Base-by-base conservation (phyloP, 202 grass and related monocot genomes). In the Tripidium arundinaceum region DNA sequence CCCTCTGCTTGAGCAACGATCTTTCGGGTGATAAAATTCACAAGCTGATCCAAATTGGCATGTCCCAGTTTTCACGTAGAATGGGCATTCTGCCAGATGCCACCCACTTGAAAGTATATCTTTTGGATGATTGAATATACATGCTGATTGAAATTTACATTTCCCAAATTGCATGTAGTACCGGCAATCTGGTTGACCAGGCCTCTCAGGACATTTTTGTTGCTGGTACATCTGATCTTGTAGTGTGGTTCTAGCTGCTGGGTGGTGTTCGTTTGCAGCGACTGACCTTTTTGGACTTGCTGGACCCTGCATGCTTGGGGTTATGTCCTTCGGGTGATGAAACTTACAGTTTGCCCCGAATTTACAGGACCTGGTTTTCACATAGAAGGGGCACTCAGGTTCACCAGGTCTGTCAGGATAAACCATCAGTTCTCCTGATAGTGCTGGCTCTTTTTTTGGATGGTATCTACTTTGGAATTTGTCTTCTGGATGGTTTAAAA, bases 51-150 rank as follows among this genome's bases (percentile, higher is more conserved):
- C 79, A 81, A 89, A 89, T 76, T 94, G 89, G 58, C 91, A 94
- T 46, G 64, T 62, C 55, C 89, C 83, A 68, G 39, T 67, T 83
- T 94, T 91, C 81, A 84, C 87, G 62, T 88, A 94, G 61, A 85
- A 83, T 67, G 83, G 76, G 27, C 91, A 94, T 68, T 86, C 70
- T 43, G 79, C 83, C 15, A 49, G 70, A 68, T 75, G 78, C 61
- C 77, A 74, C 27, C 49, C 47, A 80, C 52, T 86, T 76, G 45
- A 61, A 68, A 79, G 62, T 76, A 70, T 70, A 45, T 85, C 50
- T 83, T 70, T 90, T 70, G 91, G 87, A 76, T 93, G 87, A 82
- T 93, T 79, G 82, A 93, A 93, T 67, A 79, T 87, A 55, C 91
- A 93, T 43, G 87, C 50, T 43, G 81, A 83, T 45, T 63, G 60